Base-by-base conservation (phyloP, 2,329 filamentous ascomycete genomes). In the Calonectria pteridis region DNA sequence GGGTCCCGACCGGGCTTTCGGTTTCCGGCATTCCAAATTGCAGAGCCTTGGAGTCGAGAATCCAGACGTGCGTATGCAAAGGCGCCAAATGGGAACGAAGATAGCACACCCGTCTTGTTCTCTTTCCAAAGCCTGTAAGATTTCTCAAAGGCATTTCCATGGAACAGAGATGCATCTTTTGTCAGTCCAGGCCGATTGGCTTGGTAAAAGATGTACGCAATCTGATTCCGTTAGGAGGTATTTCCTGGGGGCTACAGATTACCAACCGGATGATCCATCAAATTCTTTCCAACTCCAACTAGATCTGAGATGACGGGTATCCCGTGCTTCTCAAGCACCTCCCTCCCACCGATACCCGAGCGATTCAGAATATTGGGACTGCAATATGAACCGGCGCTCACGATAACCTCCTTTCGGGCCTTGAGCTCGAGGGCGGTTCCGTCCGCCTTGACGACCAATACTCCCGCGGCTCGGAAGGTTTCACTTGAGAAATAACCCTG, bases 41-140 rank as follows among this genome's bases (percentile, higher is more conserved):
- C 83, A 1, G 88, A 88, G 75, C 91, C 85, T 55, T 86, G 83
- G 0, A 93, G 86, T 11, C 91, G 88, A 6, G 91, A 87, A 73
- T 92, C 90, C 0, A 93, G 84, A n/a, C 91, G 87, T 5, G 91
- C 89, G 76, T 88, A 93, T 14, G 88, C 91, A 66, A 93, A 92
- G 13, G 86, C 86, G 40, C 91, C 91, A 67, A 93, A 93, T 6
- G 91, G 91, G 77, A 93, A 92, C 0, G 87, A 88, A 1, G 91
- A 90, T 1, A 93, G 83, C 28, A 91, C 85, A 1, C 91, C 91
- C 2, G 85, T 85, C 77, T 91, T 91, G 51, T 89, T 86, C 33
- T 91, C 87, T 80, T 90, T 88, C 87, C 89, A 93, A 55, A 89
- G 85, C 16, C 85, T 81, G 77, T 89, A 89, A 0, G 89, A 86